Conservation (phyloP, 805 yeast species). For the Metschnikowia amazonensis region DNA sequence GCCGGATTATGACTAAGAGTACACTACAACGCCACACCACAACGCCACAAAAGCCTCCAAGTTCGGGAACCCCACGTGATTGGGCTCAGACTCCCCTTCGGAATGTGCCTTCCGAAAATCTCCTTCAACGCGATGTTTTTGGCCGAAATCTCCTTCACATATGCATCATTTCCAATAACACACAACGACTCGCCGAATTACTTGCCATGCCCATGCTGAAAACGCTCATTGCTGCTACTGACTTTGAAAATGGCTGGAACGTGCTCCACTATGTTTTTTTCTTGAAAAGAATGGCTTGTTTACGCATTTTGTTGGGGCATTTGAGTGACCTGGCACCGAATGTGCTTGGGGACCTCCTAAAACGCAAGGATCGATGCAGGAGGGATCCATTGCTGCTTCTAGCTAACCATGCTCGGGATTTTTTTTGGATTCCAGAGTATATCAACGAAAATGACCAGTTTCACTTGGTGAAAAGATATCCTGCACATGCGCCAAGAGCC, state of each 20-base stretch:
- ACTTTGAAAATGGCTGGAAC: conserved; percentile 79
- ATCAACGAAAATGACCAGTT: conserved; percentile 34
- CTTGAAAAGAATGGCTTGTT: conserved; percentile 53
- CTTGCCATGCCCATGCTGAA: conserved; percentile 49
- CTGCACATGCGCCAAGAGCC: not conserved
- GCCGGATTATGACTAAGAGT: not conserved
- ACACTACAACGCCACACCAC: not conserved
- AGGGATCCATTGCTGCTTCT: conserved; percentile 70
- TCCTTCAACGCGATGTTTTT: conserved; percentile 57
- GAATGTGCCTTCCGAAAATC: conserved; percentile 20
- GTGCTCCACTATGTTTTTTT: conserved; percentile 68
- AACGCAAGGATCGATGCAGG: conserved; percentile 65
- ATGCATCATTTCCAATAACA: conserved; percentile 47
- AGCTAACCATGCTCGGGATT: conserved; percentile 41
- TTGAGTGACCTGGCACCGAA: conserved; percentile 17
- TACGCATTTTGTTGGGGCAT: conserved; percentile 30
- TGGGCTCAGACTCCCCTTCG: not conserved
- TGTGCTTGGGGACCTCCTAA: conserved; percentile 36
- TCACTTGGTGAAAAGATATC: conserved; percentile 23
- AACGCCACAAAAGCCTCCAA: not conserved
- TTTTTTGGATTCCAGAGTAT: conserved; percentile 42
- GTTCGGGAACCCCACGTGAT: not conserved
- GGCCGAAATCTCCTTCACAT: conserved; percentile 67
- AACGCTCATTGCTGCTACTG: conserved; percentile 39
- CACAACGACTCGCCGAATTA: conserved; percentile 43